phyloP scores from a whole-genome alignment of 2,329 filamentous ascomycete species.

The Stachybotrys chartarum region DNA sequence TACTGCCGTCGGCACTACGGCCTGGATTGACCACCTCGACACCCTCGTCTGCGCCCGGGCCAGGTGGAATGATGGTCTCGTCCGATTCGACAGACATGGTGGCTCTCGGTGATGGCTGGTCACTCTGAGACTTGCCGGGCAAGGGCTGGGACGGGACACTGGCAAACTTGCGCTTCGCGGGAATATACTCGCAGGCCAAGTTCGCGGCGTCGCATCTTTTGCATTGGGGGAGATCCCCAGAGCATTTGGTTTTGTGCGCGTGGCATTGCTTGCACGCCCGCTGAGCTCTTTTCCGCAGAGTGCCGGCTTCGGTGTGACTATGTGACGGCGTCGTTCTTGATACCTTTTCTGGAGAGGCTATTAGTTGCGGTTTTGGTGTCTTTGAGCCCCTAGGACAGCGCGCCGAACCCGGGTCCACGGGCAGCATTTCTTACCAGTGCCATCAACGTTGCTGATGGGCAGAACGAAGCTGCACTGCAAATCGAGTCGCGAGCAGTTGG shows the following conservation, averaged over 20 bases:
- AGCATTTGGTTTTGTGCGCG: conserved; percentile 35
- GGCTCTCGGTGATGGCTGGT: conserved; percentile 3
- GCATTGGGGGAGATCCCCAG: conserved; percentile 31
- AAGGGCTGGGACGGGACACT: conserved; percentile 19
- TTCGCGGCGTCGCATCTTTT: conserved; percentile 26
- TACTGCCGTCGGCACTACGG: neutral
- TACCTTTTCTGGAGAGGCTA: conserved; percentile 16
- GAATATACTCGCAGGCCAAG: conserved; percentile 31
- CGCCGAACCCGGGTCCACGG: neutral
- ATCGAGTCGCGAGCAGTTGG: conserved; percentile 29
- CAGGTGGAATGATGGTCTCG: conserved; percentile 10
- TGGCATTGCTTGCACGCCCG: conserved; percentile 34
- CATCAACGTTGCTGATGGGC: conserved; percentile 6
- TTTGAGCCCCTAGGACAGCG: neutral
- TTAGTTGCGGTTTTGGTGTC: conserved; percentile 1
- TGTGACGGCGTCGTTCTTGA: conserved; percentile 30
- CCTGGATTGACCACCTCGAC: neutral
- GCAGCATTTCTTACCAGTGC: conserved; percentile 9
- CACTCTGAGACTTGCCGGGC: conserved; percentile 2
- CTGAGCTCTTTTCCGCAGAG: conserved; percentile 31
- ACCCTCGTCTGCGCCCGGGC: neutral
- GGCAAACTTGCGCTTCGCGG: conserved; percentile 29
- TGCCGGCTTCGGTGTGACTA: conserved; percentile 34
- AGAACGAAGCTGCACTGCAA: conserved; percentile 26
- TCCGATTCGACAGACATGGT: conserved; percentile 6